Evolutionary conservation across 1,139 yeast species (phyloP).

Genomic region (Lodderomyces orthopsilosis): DNA sequence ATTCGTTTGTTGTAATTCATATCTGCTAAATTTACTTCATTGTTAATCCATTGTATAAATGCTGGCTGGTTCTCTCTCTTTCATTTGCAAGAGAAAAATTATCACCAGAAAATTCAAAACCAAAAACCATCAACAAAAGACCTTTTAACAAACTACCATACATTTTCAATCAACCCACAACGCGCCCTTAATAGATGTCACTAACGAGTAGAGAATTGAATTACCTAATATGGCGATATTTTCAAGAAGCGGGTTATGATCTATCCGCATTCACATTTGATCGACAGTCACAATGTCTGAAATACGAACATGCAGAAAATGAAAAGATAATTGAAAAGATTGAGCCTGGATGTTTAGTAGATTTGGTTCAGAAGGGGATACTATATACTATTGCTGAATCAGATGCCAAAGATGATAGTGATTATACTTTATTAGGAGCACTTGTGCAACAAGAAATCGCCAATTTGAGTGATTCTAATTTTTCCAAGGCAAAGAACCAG

Average conservation of each 20-base stretch:
- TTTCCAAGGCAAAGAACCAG: constrained; percentile 4
- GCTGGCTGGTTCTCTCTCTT: not conserved
- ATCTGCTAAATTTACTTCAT: no score
- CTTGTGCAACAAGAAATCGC: constrained; percentile 24
- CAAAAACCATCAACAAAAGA: constrained; percentile 1
- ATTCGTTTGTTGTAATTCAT: no score
- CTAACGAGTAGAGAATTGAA: constrained; percentile 82
- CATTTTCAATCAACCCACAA: no score
- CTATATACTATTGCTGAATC: constrained; percentile 50
- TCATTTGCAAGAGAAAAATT: not conserved
- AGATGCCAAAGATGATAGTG: constrained; percentile 21
- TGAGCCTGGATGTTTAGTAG: constrained; percentile 71
- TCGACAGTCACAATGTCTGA: constrained; percentile 64
- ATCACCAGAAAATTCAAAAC: constrained; percentile 1
- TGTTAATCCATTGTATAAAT: constrained; percentile 1
- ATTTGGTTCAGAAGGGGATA: constrained; percentile 81
- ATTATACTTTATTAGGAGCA: constrained; percentile 31
- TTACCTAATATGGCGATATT: constrained; percentile 88
- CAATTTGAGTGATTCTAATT: constrained; percentile 7
- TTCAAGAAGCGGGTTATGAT: constrained; percentile 84
- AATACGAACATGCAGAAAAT: constrained; percentile 50
- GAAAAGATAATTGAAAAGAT: constrained; percentile 48
- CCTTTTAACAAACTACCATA: not conserved
- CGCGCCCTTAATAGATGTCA: no score
- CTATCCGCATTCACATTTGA: constrained; percentile 80